phyloP scores from a whole-genome alignment of 2,329 filamentous ascomycete species.

The Fusarium sp. region DNA sequence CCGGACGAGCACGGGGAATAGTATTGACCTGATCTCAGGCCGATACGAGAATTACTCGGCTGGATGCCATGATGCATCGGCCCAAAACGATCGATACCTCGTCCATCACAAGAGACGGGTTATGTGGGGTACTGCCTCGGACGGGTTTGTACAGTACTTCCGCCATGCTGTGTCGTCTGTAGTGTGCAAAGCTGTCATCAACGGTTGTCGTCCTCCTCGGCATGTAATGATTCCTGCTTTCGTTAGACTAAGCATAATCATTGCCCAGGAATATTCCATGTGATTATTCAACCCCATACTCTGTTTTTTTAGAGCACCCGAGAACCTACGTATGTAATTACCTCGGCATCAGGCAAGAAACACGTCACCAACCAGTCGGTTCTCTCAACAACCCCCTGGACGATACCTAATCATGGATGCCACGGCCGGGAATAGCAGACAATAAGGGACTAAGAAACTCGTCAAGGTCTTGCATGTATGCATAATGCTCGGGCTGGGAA shows the following conservation, averaged over 20 bases:
- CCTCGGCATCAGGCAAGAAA: slow-evolving; percentile 33
- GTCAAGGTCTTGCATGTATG: slow-evolving; percentile 3
- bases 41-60: slow-evolving; percentile 42
- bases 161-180: slow-evolving; percentile 23
- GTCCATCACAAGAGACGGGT: neutral
- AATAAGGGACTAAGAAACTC: neutral
- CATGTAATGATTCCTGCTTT: slow-evolving; percentile 9
- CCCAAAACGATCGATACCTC: slow-evolving; percentile 18
- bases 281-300: neutral
- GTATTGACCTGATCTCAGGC: slow-evolving; percentile 24
- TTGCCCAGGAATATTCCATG: neutral
- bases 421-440: slow-evolving; percentile 36
- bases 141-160: slow-evolving; percentile 22
- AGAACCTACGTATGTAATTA: neutral
- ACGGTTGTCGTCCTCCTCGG: slow-evolving; percentile 18
- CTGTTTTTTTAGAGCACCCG: neutral
- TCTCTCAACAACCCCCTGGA: slow-evolving; percentile 13
- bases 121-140: neutral
- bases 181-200: slow-evolving; percentile 28
- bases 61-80: slow-evolving; percentile 25
- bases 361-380: slow-evolving; percentile 29
- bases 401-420: slow-evolving; percentile 30
- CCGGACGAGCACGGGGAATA: slow-evolving; percentile 7
- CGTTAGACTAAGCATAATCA: neutral
- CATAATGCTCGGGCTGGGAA: neutral